These are phyloP conservation scores for Entophlyctis helioformis DNA, from an alignment of 192 early-diverging fungal genomes.

Conservation along the genomic window DNA sequence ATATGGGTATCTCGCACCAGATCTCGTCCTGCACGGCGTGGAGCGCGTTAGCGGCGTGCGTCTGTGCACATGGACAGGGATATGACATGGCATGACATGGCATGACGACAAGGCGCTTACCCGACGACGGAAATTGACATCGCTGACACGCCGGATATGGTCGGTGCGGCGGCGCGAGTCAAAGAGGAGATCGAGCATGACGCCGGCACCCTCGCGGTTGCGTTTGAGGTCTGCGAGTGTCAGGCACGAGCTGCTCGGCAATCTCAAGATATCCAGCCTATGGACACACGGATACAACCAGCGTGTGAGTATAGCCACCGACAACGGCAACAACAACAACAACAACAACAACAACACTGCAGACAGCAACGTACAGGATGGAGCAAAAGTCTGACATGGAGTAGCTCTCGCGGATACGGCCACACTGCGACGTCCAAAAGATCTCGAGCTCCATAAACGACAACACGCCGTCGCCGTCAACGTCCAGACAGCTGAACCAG, in stretches of 20 bases:
- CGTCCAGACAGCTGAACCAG: conserved; percentile 86
- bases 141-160: conserved; percentile 21
- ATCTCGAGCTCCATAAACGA: conserved; percentile 68
- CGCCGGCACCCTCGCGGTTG: conserved; percentile 7
- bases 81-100: too few relatives aligned
- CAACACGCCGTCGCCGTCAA: conserved; percentile 75
- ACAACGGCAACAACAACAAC: too few relatives aligned
- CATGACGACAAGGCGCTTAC: too few relatives aligned
- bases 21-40: conserved; percentile 5
- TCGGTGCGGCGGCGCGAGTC: conserved; percentile 28
- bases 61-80: neutral
- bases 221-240: conserved; percentile 35
- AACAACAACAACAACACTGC: conserved; percentile 37
- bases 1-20: conserved; percentile 12
- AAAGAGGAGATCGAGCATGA: conserved; percentile 35
- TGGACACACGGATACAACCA: too few relatives aligned
- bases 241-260: neutral
- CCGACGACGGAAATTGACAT: conserved; percentile 13
- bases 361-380: conserved; percentile 18
- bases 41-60: too few relatives aligned
- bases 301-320: neutral
- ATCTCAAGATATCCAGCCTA: neutral
- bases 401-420: conserved; percentile 23
- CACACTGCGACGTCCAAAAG: conserved; percentile 71
- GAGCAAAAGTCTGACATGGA: conserved; percentile 33